Evolutionary conservation across 805 yeast genomes (phyloP).

Genomic region (Scheffersomyces spartinae): DNA sequence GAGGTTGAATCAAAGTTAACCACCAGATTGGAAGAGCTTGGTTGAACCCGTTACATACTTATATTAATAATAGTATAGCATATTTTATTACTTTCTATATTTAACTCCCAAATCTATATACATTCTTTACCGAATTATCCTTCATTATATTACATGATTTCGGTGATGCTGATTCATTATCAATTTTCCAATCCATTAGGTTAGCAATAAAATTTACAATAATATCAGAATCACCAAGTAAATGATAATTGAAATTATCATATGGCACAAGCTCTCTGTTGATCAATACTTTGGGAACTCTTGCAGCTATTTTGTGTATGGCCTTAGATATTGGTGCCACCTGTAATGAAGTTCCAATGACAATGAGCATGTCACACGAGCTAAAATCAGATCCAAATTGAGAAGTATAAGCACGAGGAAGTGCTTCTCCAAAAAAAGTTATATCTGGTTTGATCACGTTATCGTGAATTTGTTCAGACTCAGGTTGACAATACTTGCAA

Average conservation of each 20-base stretch:
- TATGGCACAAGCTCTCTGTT: conserved; percentile 25
- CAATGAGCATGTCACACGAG: conserved; percentile 26
- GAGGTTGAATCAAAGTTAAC: no score
- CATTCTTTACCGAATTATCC: no score
- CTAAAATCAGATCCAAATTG: conserved; percentile 17
- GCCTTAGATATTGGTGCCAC: conserved; percentile 34
- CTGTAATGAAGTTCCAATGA: conserved; percentile 32
- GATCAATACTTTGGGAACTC: conserved; percentile 27
- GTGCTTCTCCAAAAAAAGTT: conserved; percentile 34
- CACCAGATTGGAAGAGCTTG: no score
- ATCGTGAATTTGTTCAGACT: conserved; percentile 10
- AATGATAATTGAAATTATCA: conserved; percentile 26
- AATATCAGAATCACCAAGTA: conserved; percentile 31
- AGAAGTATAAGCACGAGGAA: conserved; percentile 24
- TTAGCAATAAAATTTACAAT: no score
- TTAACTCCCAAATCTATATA: no score
- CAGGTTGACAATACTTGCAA: no score
- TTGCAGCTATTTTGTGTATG: conserved; percentile 19
- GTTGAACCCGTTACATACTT: no score
- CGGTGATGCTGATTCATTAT: no score
- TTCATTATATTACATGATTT: no score
- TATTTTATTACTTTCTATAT: no score
- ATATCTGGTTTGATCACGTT: conserved; percentile 36
- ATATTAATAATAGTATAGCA: no score
- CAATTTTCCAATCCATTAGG: no score